Conservation (phyloP, 306 rosid genomes). For the Prunus fruticosa region DNA sequence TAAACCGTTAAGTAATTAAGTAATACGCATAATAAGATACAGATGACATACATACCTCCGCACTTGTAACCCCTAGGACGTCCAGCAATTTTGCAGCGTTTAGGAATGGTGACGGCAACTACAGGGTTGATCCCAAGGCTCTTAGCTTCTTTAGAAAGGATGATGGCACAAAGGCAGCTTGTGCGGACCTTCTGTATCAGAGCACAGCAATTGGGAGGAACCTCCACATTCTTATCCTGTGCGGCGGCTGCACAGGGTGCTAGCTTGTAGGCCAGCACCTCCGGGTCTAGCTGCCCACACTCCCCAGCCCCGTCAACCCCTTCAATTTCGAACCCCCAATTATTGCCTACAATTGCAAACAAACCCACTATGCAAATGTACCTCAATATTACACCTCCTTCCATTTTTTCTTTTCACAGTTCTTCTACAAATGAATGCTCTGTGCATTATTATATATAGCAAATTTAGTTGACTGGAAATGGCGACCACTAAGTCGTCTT, state of each 20-base stretch:
- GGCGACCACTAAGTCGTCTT: too few relatives aligned
- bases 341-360: neutral
- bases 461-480: too few relatives aligned
- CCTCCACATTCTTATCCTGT: neutral
- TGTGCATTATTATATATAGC: too few relatives aligned
- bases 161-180: constrained; percentile 2
- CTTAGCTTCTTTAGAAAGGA: neutral
- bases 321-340: neutral
- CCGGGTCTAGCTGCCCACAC: neutral
- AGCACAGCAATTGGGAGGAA: neutral
- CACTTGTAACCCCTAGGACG: constrained; percentile 38
- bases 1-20: too few relatives aligned
- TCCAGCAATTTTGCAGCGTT: constrained; percentile 28
- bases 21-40: too few relatives aligned
- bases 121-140: constrained; percentile 24
- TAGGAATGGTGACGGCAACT: constrained; percentile 30
- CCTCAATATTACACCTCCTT: neutral
- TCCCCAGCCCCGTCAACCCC: neutral
- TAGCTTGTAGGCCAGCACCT: neutral
- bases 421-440: too few relatives aligned
- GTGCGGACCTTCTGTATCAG: neutral
- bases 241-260: neutral
- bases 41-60: constrained; percentile 26
- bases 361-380: neutral
- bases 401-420: neutral